A percentile compares a stretch with the other conserved stretches of the same genome.
These are phyloP conservation scores for Begonia loranthoides DNA, from an alignment of 306 rosid species.

Conservation along the genomic window DNA sequence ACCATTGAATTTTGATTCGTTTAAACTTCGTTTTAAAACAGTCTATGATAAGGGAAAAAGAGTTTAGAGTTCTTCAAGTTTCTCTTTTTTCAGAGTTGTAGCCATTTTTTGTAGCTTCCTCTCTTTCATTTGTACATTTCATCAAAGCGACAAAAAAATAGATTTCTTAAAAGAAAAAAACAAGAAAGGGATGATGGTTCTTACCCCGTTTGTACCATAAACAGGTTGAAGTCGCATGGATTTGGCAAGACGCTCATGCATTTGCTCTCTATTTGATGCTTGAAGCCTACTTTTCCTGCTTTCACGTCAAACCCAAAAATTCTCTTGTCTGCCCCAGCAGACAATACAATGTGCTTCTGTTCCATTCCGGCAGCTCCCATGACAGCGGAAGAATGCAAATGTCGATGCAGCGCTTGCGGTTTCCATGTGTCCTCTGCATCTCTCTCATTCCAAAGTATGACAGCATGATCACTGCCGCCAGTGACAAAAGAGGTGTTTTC, in stretches of 20 bases:
- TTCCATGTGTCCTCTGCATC: conserved; percentile 60
- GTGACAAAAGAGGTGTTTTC: conserved; percentile 61
- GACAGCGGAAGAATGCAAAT: conserved; percentile 83
- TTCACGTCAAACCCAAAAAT: conserved; percentile 56
- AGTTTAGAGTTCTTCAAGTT: no score
- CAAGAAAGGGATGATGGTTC: conserved; percentile 1
- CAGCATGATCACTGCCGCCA: conserved; percentile 94
- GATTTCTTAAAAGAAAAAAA: no score
- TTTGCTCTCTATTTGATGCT: conserved; percentile 85
- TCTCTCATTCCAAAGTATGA: conserved; percentile 66
- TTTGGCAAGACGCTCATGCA: conserved; percentile 79
- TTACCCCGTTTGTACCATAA: conserved; percentile 84
- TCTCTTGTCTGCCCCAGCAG: conserved; percentile 89
- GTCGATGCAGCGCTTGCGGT: conserved; percentile 70
- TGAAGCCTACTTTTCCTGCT: conserved; percentile 62
- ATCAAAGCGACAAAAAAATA: no score
- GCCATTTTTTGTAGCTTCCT: no score
- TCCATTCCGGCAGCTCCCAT: conserved; percentile 96
- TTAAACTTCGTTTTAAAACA: no score
- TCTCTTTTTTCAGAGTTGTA: no score
- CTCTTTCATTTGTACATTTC: no score
- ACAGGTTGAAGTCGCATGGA: conserved; percentile 73
- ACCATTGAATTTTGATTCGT: no score
- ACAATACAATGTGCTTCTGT: conserved; percentile 69
- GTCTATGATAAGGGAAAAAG: no score